Conservation (phyloP, 2,329 filamentous ascomycete genomes). For the Diaporthe helianthi region DNA sequence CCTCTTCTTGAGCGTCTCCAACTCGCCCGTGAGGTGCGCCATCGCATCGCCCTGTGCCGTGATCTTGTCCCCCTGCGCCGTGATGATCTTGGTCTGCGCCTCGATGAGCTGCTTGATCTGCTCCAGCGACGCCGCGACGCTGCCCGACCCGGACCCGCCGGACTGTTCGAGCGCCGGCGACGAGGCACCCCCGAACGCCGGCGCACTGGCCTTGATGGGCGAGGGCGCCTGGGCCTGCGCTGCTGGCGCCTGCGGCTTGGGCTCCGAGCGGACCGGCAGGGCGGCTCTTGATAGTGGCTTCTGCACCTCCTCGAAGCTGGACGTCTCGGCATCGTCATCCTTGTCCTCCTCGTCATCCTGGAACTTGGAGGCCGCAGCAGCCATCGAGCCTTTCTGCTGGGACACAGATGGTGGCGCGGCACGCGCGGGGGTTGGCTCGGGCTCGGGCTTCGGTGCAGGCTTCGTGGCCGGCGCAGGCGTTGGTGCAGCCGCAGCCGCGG, state of each 20-base stretch:
- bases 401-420: constrained; percentile 72
- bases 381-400: constrained; percentile 87
- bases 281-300: constrained; percentile 71
- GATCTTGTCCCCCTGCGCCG: constrained; percentile 74
- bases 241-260: constrained; percentile 52
- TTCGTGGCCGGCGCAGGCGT: constrained; percentile 53
- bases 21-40: constrained; percentile 70
- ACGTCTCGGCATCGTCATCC: constrained; percentile 67
- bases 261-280: constrained; percentile 47
- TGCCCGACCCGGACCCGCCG: not conserved
- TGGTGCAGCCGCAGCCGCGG: constrained; percentile 52
- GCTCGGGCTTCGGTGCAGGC: constrained; percentile 59
- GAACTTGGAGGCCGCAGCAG: constrained; percentile 84
- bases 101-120: constrained; percentile 82
- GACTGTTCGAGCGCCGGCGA: constrained; percentile 51
- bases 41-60: constrained; percentile 76
- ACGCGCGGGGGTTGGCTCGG: constrained; percentile 56
- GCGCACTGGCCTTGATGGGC: constrained; percentile 38
- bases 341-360: constrained; percentile 71
- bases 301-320: constrained; percentile 85
- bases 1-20: constrained; percentile 82
- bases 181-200: constrained; percentile 40
- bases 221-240: constrained; percentile 46
- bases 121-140: constrained; percentile 69
- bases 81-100: constrained; percentile 79